These are phyloP conservation scores for Chamaecyparis obtusa DNA, from an alignment of 75 land plant genomes.

Conservation along the genomic window DNA sequence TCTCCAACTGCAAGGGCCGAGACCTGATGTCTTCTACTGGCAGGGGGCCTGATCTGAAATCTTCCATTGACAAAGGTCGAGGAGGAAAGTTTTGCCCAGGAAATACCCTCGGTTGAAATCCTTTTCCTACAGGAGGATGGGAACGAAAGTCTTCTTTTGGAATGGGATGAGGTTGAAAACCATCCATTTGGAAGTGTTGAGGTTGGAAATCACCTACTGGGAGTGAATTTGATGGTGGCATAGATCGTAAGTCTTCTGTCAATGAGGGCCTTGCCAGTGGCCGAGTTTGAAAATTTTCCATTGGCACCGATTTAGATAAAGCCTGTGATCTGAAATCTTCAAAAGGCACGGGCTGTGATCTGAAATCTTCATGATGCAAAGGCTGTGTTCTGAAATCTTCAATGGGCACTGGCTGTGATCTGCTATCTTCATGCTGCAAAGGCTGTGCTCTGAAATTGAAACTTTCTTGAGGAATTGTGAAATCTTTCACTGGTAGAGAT, in stretches of 20 bases:
- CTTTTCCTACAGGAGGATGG: neutral
- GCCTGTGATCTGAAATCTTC: slow-evolving; percentile 13
- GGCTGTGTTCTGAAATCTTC: neutral
- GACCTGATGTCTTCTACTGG: slow-evolving; percentile 4
- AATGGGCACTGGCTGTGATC: neutral
- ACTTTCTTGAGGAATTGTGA: neutral
- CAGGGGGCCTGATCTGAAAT: neutral
- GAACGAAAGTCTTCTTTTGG: slow-evolving; percentile 11
- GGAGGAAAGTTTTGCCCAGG: slow-evolving; percentile 12
- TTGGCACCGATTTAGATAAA: neutral
- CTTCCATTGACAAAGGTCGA: slow-evolving; percentile 8
- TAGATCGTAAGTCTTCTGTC: neutral
- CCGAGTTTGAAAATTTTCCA: neutral
- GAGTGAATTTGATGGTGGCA: neutral
- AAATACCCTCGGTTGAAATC: slow-evolving; percentile 11
- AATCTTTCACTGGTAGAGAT: neutral
- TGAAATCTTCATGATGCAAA: neutral
- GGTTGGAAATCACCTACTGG: slow-evolving; percentile 7
- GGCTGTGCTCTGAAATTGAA: neutral
- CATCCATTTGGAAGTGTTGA: neutral
- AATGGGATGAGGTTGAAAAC: neutral
- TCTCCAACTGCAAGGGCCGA: neutral
- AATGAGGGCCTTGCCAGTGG: no score
- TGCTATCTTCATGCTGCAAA: neutral
- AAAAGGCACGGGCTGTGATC: neutral